A percentile compares a stretch with the other conserved stretches of the same genome.
phyloP scores from a whole-genome alignment of 495 filamentous ascomycete genomes.

The Daldinia concentrica region DNA sequence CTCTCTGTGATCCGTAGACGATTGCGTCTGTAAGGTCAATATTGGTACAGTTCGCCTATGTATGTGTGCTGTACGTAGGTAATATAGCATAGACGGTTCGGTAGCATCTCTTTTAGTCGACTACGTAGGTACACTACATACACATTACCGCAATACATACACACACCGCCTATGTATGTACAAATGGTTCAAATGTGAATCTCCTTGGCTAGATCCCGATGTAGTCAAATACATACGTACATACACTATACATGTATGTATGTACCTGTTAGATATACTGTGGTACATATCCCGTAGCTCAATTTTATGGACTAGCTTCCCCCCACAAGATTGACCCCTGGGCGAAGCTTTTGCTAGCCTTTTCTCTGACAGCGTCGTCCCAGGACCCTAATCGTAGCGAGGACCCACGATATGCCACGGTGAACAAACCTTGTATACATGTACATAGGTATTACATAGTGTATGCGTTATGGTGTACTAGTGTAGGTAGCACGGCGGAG shows the following conservation, averaged over 20 bases:
- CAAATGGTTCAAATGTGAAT: not conserved
- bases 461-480: conserved; percentile 1
- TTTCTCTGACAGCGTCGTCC: not conserved
- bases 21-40: not conserved
- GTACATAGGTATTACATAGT: not conserved
- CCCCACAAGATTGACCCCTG: not conserved
- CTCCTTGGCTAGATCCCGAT: not conserved
- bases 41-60: not conserved
- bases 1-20: not conserved
- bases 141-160: not conserved
- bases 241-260: too few relatives aligned
- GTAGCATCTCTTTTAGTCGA: not conserved
- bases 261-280: not conserved
- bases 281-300: not conserved
- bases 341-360: not conserved
- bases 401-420: not conserved
- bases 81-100: not conserved
- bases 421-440: not conserved
- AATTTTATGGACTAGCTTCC: not conserved
- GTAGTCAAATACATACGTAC: not conserved
- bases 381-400: not conserved
- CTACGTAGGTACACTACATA: not conserved
- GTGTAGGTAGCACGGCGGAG: not conserved
- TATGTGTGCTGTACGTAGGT: not conserved
- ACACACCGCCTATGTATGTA: conserved; percentile 1